A percentile compares a stretch with the other conserved stretches of the same genome.
Conservation (phyloP, 2,329 filamentous ascomycete genomes). For the Hymenoscyphus infarciens region DNA sequence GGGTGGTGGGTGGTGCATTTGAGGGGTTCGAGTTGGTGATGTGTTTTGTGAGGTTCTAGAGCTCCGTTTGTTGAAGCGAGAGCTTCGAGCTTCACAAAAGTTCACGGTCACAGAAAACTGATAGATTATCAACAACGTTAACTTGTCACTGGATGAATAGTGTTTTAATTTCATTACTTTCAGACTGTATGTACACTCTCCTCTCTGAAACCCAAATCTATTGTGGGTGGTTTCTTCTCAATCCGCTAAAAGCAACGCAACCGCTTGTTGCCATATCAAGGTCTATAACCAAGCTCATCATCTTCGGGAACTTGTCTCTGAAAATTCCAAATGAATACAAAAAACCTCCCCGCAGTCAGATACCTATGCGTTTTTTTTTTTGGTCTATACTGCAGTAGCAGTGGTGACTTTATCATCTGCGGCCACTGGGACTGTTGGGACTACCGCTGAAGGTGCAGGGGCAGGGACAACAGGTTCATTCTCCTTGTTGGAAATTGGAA, state of each 20-base stretch:
- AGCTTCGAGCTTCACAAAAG: slow-evolving; percentile 8
- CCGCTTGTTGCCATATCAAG: neutral
- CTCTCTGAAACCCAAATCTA: neutral
- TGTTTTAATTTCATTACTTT: neutral
- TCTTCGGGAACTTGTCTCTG: neutral
- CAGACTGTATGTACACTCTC: neutral
- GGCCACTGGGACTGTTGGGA: neutral
- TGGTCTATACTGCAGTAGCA: neutral
- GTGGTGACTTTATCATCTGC: neutral
- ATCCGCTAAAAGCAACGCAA: neutral
- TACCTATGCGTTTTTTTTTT: too few relatives aligned
- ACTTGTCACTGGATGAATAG: neutral
- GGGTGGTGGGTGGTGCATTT: slow-evolving; percentile 16
- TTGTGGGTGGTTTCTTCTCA: neutral
- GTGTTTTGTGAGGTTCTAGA: slow-evolving; percentile 9
- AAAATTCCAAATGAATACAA: neutral
- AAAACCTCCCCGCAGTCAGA: neutral
- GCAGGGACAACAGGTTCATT: neutral
- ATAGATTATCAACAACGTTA: neutral
- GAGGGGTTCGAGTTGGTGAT: slow-evolving; percentile 1
- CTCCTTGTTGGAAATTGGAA: neutral
- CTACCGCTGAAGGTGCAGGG: neutral
- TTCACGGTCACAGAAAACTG: neutral
- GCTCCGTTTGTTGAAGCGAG: slow-evolving; percentile 8
- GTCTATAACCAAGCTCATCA: neutral